Evolutionary conservation across 2,329 filamentous ascomycete genomes (phyloP).

Genomic region (Cytospora leucostoma): DNA sequence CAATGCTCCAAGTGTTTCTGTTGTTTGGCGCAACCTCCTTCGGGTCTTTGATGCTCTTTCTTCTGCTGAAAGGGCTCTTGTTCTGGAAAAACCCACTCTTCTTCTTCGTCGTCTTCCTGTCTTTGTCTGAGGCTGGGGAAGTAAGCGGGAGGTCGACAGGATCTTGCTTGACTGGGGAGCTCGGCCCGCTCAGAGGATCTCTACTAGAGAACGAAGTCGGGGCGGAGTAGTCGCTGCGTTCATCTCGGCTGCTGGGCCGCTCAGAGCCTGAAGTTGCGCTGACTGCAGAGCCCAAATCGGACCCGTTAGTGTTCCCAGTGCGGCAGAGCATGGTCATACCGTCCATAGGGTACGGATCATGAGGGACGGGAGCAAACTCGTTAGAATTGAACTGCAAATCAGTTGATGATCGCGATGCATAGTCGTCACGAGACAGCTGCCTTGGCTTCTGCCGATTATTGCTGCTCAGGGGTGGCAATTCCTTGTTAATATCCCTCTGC

Average conservation of each 20-base stretch:
- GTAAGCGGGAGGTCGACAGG: slow-evolving; percentile 32
- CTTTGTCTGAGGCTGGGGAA: slow-evolving; percentile 51
- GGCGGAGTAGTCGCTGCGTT: slow-evolving; percentile 87
- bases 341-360: slow-evolving; percentile 91
- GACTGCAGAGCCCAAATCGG: slow-evolving; percentile 53
- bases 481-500: not conserved
- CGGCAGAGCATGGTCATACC: slow-evolving; percentile 98
- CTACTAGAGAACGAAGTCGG: slow-evolving; percentile 86
- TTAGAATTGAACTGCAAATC: slow-evolving; percentile 48
- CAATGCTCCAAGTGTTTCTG: slow-evolving; percentile 62
- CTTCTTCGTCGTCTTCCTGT: slow-evolving; percentile 68
- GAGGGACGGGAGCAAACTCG: slow-evolving; percentile 72
- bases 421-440: slow-evolving; percentile 14
- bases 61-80: slow-evolving; percentile 79
- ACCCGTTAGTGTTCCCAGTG: slow-evolving; percentile 64
- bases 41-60: slow-evolving; percentile 87
- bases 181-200: slow-evolving; percentile 72
- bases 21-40: slow-evolving; percentile 59
- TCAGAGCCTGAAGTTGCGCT: slow-evolving; percentile 54
- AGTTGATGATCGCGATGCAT: slow-evolving; percentile 31
- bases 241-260: slow-evolving; percentile 81
- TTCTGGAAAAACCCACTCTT: slow-evolving; percentile 91
- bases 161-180: slow-evolving; percentile 71
- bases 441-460: slow-evolving; percentile 10
- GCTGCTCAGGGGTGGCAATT: slow-evolving; percentile 32